Conservation (phyloP, 2,329 filamentous ascomycete genomes). For the Botrytis cinerea region DNA sequence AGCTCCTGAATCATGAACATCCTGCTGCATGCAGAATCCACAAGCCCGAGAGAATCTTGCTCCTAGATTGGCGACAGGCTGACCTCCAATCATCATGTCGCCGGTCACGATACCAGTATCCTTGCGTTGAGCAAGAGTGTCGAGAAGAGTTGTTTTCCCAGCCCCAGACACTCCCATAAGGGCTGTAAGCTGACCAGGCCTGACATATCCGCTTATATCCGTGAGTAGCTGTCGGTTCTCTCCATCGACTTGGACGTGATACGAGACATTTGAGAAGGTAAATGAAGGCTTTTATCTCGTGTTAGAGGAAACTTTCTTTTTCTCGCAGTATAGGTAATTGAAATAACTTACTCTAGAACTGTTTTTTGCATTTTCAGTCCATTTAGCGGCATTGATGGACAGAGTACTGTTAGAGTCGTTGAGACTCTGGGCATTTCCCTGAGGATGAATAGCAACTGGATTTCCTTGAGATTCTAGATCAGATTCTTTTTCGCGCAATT, state of each 20-base stretch:
- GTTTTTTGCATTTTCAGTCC: not conserved
- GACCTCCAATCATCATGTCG: not conserved
- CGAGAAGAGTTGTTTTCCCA: not conserved
- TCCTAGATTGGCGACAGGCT: not conserved
- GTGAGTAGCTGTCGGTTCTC: not conserved
- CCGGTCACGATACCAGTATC: not conserved
- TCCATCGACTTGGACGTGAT: not conserved
- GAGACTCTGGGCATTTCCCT: not conserved
- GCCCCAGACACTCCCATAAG: not conserved
- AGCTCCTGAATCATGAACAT: not conserved
- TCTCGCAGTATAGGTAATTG: not conserved
- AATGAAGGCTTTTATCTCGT: not conserved
- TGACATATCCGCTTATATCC: not conserved
- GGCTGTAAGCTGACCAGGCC: conserved; percentile 4
- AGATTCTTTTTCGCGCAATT: not conserved
- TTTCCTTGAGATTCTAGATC: not conserved
- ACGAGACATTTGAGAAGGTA: not conserved
- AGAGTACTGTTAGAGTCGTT: not conserved
- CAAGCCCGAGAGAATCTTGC: not conserved
- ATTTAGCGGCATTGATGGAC: not conserved
- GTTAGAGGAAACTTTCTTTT: not conserved
- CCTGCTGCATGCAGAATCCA: not conserved
- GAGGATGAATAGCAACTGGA: not conserved
- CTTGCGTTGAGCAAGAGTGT: not conserved
- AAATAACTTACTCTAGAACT: not conserved